Evolutionary conservation across 1,284 basidiomycete species (phyloP).

Genomic region (Tilletiopsis washingtonensis): DNA sequence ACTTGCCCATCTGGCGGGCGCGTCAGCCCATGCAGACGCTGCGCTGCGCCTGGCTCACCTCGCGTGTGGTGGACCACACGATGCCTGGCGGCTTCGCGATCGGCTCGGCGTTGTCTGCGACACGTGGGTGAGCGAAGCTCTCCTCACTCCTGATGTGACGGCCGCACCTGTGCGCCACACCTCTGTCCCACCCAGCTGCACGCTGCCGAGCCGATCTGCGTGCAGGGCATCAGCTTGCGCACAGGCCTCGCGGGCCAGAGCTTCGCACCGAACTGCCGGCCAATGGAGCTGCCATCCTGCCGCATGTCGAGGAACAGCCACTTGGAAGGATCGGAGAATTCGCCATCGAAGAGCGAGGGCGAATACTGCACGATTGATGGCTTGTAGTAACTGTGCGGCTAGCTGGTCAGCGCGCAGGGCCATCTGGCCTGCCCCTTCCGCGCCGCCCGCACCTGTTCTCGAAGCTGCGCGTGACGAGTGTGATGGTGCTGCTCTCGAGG

Average conservation of each 20-base stretch:
- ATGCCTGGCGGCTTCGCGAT: conserved; percentile 18
- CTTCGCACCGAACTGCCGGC: conserved; percentile 26
- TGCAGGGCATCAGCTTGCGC: conserved; percentile 1
- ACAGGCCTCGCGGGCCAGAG: conserved; percentile 15
- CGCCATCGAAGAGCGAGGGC: conserved; percentile 2
- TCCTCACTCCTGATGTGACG: too few relatives aligned
- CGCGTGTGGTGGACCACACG: conserved; percentile 21
- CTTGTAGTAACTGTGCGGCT: conserved; percentile 12
- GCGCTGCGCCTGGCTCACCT: conserved; percentile 7
- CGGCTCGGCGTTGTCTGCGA: conserved; percentile 21
- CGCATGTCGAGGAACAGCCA: conserved; percentile 23
- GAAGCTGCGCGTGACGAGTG: conserved; percentile 17
- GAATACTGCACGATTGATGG: conserved; percentile 15
- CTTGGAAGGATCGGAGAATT: conserved; percentile 11
- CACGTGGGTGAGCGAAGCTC: background rate
- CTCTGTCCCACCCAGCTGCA: conserved; percentile 19
- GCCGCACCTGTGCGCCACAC: conserved; percentile 25
- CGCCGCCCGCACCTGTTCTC: conserved; percentile 7
- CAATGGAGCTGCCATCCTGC: conserved; percentile 13
- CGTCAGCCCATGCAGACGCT: too few relatives aligned
- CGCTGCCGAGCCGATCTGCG: background rate
- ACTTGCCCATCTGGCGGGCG: conserved; percentile 7
- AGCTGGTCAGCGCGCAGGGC: too few relatives aligned
- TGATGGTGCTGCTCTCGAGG: conserved; percentile 6
- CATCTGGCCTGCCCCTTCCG: too few relatives aligned